phyloP scores from a whole-genome alignment of 805 yeast species.

The Brettanomyces custersianus region DNA sequence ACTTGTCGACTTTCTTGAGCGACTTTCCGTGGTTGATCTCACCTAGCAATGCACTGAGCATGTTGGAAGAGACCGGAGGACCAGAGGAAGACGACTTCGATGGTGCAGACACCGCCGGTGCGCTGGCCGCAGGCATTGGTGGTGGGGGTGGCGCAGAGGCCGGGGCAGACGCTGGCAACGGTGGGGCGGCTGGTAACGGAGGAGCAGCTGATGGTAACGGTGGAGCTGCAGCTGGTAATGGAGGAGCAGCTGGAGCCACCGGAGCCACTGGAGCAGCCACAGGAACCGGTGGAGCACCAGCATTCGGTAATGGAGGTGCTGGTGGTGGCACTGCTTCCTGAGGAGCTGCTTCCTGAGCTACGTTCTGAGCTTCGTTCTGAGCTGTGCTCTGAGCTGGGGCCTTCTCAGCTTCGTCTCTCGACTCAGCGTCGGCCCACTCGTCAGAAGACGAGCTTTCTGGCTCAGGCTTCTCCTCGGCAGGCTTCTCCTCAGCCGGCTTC shows the following conservation, averaged over 20 bases:
- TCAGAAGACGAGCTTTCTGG: not conserved
- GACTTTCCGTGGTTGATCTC: constrained; percentile 46
- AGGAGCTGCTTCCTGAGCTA: not conserved
- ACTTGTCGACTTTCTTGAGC: constrained; percentile 42
- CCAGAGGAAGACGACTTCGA: constrained; percentile 23
- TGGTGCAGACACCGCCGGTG: constrained; percentile 27
- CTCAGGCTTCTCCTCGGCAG: not conserved
- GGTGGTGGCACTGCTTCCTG: constrained; percentile 2
- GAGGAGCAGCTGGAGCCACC: constrained; percentile 12
- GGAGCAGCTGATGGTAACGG: constrained; percentile 10
- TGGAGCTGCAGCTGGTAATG: constrained; percentile 14
- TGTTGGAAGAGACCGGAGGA: constrained; percentile 22
- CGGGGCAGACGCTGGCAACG: constrained; percentile 9
- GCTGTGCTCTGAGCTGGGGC: not conserved
- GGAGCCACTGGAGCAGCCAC: too few relatives aligned
- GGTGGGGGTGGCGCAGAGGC: constrained; percentile 20
- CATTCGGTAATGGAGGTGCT: constrained; percentile 2
- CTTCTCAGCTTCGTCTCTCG: not conserved
- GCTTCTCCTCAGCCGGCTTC: not conserved
- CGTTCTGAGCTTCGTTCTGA: not conserved
- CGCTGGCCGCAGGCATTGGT: constrained; percentile 15
- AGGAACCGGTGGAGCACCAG: constrained; percentile 1
- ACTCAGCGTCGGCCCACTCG: not conserved
- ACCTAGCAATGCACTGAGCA: constrained; percentile 37
- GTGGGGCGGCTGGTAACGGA: constrained; percentile 6